Conservation (phyloP, 1,139 yeast genomes). For the Lodderomyces jiufengensis region DNA sequence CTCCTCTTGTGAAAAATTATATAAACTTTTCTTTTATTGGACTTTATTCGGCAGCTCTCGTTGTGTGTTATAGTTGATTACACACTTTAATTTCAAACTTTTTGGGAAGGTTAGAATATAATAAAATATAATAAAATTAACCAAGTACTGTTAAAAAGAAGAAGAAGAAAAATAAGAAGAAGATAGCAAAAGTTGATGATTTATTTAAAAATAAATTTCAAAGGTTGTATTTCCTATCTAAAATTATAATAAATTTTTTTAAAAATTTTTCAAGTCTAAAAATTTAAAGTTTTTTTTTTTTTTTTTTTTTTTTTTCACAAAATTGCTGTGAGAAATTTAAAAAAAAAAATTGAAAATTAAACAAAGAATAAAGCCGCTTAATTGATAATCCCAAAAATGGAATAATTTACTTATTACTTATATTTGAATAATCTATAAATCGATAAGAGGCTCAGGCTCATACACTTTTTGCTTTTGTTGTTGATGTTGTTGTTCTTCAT, state of each 20-base stretch:
- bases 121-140: constrained; percentile 1
- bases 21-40: constrained; percentile 8
- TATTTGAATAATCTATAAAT: constrained; percentile 26
- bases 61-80: constrained; percentile 10
- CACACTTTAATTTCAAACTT: constrained; percentile 7
- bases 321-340: no score
- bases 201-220: no score
- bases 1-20: constrained; percentile 1
- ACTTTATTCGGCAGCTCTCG: constrained; percentile 18
- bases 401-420: no score
- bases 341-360: no score
- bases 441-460: constrained; percentile 39
- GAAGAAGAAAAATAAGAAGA: no score
- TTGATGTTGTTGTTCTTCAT: constrained; percentile 1
- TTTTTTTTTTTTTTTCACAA: no score
- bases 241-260: no score
- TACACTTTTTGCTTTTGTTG: constrained; percentile 1
- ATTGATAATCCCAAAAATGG: no score
- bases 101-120: constrained; percentile 5
- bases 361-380: no score
- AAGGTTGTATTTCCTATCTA: no score
- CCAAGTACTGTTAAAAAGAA: not conserved
- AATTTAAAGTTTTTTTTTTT: not conserved
- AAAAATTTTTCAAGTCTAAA: not conserved
- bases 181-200: no score